Base-by-base conservation (phyloP, 768 basidiomycete species). In the Xanthoconium purpureum region DNA sequence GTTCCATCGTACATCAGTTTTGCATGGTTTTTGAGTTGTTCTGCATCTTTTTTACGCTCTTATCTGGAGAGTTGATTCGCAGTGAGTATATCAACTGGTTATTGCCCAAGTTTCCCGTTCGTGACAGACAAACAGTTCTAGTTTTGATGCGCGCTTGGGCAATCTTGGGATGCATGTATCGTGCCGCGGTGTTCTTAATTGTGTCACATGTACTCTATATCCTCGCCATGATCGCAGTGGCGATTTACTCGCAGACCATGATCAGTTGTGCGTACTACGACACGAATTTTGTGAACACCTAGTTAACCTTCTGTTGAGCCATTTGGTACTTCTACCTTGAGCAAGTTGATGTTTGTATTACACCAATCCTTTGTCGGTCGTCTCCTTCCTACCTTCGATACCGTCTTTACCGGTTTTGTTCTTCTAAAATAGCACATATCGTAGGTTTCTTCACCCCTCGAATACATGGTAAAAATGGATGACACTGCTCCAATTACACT, bases 121-220 rank as follows among this genome's bases (percentile, higher is more conserved):
- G n/a, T 47, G 32, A 52, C 32, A 3, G 2, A 14, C 0, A n/a
- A 15, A 32, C 18, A 0, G 68, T 70, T 30, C 46, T 71, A 32
- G 61, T 70, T 17, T 47, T 62, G 14, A 47, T 67, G 50, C 61
- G 68, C 15, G 58, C 61, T 6, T 67, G 70, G 47, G 65, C 63
- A 6, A 65, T 70, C 44, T 48, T 60, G 55, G 50, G 61, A 13
- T 63, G 57, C 37, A 40, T 12, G 6, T 58, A 39, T 32, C 14
- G 43, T 36, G 2, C 59, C 5, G 39, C 49, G 5, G 7, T 38
- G 0, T 13, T 43, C 4, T 30, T 38, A 10, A 55, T 52, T 20
- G 17, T 14, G 0, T 11, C 55, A 3, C 71, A 70, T 18, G 1
- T 47, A 11, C 2, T 58, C 11, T 69, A 57, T 15, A 12, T 50